Conservation (phyloP, 257 asterid species). For the Plantago major region DNA sequence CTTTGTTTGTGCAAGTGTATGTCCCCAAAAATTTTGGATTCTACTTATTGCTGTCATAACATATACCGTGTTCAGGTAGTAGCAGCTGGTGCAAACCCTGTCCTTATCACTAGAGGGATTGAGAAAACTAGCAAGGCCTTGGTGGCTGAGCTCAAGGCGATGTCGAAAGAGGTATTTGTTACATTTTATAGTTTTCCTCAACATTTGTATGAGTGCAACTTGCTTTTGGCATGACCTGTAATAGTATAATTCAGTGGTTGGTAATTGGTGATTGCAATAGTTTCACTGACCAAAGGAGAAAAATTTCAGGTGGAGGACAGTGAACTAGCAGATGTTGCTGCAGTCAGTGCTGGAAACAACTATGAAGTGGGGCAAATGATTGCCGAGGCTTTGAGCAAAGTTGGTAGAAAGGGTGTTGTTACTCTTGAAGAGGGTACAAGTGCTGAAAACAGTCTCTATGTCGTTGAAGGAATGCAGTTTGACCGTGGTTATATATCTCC, state of each 20-base stretch:
- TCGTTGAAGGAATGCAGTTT: constrained; percentile 98
- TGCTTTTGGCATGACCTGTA: neutral
- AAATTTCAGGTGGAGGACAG: constrained; percentile 74
- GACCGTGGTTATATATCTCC: constrained; percentile 96
- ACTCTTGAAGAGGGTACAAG: constrained; percentile 98
- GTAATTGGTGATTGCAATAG: neutral
- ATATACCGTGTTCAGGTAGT: constrained; percentile 36
- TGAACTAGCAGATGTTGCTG: constrained; percentile 95
- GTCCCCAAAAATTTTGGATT: neutral
- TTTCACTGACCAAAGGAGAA: neutral
- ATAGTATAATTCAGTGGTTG: neutral
- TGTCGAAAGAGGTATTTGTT: constrained; percentile 46
- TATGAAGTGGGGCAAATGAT: constrained; percentile 89
- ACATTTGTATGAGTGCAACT: neutral
- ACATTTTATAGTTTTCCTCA: neutral
- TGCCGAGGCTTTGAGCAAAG: constrained; percentile 96
- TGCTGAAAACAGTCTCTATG: constrained; percentile 81
- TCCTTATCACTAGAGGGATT: constrained; percentile 54
- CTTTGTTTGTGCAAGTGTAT: constrained; percentile 5
- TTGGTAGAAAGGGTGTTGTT: constrained; percentile 93
- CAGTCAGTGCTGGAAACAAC: constrained; percentile 98
- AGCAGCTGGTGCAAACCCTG: constrained; percentile 63
- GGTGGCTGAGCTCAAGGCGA: constrained; percentile 43
- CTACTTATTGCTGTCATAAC: neutral
- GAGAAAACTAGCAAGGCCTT: constrained; percentile 49